phyloP scores from a whole-genome alignment of 2,329 filamentous ascomycete genomes.

The Claviceps africana region DNA sequence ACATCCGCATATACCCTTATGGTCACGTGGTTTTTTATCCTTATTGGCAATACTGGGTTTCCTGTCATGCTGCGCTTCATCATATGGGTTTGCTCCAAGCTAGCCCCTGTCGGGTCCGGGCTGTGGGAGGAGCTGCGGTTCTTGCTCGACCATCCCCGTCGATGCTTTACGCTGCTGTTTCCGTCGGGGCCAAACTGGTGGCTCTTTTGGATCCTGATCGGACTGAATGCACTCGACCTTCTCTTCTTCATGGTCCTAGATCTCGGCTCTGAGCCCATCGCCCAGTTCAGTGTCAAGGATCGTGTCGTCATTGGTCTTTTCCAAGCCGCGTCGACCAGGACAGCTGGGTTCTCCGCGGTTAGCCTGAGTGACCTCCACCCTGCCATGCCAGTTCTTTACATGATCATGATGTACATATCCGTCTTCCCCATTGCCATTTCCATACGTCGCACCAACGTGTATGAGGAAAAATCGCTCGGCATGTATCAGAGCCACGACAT shows the following conservation, averaged over 20 bases:
- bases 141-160: constrained; percentile 81
- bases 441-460: constrained; percentile 86
- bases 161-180: constrained; percentile 91
- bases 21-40: constrained; percentile 70
- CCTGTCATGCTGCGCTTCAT: constrained; percentile 87
- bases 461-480: constrained; percentile 78
- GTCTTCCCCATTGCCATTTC: constrained; percentile 95
- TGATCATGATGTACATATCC: constrained; percentile 99
- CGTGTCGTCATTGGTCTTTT: constrained; percentile 79
- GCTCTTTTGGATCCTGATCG: constrained; percentile 74
- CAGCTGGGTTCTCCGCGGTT: constrained; percentile 77
- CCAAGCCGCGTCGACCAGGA: constrained; percentile 78
- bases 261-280: constrained; percentile 58
- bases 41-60: constrained; percentile 91
- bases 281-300: constrained; percentile 52
- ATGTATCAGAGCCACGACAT: constrained; percentile 44
- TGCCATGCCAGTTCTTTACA: constrained; percentile 81
- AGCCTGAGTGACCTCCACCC: constrained; percentile 69
- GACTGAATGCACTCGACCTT: constrained; percentile 72
- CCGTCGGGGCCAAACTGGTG: constrained; percentile 87
- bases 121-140: constrained; percentile 86
- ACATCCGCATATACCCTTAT: constrained; percentile 62
- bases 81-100: constrained; percentile 66
- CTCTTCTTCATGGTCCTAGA: constrained; percentile 89
- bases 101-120: constrained; percentile 50